Percentiles rank a stretch among this genome's conserved stretches.
Evolutionary conservation across 2,329 filamentous ascomycete genomes (phyloP).

Genomic region (Zymoseptoria crescenta): DNA sequence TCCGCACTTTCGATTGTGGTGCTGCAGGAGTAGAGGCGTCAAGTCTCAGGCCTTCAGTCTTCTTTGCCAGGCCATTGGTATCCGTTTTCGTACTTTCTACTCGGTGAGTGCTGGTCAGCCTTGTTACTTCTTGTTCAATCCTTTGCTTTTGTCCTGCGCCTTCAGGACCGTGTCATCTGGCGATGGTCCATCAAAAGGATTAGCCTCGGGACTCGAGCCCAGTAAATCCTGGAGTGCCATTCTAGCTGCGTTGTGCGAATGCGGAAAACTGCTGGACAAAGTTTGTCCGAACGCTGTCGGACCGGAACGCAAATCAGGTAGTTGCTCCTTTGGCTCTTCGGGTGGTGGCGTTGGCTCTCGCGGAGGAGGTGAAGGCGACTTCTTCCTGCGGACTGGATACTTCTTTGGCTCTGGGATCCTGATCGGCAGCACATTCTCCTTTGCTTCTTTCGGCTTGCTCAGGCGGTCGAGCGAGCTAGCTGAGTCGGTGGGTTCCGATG

Average conservation of each 20-base stretch:
- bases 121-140: constrained; percentile 24
- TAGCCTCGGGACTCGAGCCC: constrained; percentile 10
- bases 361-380: constrained; percentile 23
- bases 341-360: constrained; percentile 23
- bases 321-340: constrained; percentile 17
- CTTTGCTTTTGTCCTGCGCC: constrained; percentile 27
- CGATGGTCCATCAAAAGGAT: constrained; percentile 25
- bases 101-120: constrained; percentile 9
- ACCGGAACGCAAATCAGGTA: constrained; percentile 24
- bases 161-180: constrained; percentile 26
- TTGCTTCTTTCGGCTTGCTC: constrained; percentile 22
- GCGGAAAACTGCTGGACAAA: constrained; percentile 12
- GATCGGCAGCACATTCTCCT: constrained; percentile 18
- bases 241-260: constrained; percentile 1
- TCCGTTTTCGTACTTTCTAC: constrained; percentile 16
- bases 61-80: constrained; percentile 22
- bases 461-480: constrained; percentile 40
- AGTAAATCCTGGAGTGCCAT: constrained; percentile 23
- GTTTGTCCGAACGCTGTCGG: constrained; percentile 26
- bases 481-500: constrained; percentile 17
- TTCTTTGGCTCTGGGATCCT: constrained; percentile 62
- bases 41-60: constrained; percentile 24
- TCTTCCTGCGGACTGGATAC: constrained; percentile 25
- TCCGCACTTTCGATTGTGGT: constrained; percentile 42
- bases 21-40: constrained; percentile 13